These are phyloP conservation scores for Phlegmacium glaucopus DNA, from an alignment of 768 basidiomycete genomes.

Conservation along the genomic window DNA sequence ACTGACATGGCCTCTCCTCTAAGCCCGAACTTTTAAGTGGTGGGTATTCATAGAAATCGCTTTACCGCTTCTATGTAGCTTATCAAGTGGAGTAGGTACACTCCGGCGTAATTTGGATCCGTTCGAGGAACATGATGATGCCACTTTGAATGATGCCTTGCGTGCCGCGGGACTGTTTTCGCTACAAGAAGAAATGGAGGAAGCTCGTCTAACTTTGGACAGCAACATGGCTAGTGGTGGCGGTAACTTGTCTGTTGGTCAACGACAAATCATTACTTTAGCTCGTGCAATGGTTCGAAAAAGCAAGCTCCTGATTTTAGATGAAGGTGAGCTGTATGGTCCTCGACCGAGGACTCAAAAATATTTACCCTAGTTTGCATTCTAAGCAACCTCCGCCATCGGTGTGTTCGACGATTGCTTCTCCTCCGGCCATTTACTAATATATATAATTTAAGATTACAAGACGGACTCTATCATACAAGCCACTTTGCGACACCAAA, in stretches of 20 bases:
- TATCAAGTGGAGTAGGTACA: too few relatives aligned
- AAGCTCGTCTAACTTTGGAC: conserved; percentile 49
- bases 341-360: conserved; percentile 20
- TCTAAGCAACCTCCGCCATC: conserved; percentile 42
- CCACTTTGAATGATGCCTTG: conserved; percentile 34
- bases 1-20: conserved; percentile 42
- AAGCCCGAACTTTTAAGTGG: too few relatives aligned
- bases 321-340: conserved; percentile 53
- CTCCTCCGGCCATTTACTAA: too few relatives aligned
- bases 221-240: too few relatives aligned
- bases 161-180: conserved; percentile 39
- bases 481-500: conserved; percentile 61
- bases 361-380: not conserved
- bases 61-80: too few relatives aligned
- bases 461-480: conserved; percentile 71
- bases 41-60: too few relatives aligned
- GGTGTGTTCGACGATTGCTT: conserved; percentile 37
- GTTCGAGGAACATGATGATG: conserved; percentile 56
- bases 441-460: too few relatives aligned
- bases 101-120: conserved; percentile 75
- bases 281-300: conserved; percentile 59
- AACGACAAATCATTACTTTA: conserved; percentile 68
- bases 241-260: conserved; percentile 72
- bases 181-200: conserved; percentile 37
- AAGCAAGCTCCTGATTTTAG: conserved; percentile 59